These are phyloP conservation scores for Berkeleyomyces basicola DNA, from an alignment of 2,329 filamentous ascomycete genomes.

Conservation along the genomic window DNA sequence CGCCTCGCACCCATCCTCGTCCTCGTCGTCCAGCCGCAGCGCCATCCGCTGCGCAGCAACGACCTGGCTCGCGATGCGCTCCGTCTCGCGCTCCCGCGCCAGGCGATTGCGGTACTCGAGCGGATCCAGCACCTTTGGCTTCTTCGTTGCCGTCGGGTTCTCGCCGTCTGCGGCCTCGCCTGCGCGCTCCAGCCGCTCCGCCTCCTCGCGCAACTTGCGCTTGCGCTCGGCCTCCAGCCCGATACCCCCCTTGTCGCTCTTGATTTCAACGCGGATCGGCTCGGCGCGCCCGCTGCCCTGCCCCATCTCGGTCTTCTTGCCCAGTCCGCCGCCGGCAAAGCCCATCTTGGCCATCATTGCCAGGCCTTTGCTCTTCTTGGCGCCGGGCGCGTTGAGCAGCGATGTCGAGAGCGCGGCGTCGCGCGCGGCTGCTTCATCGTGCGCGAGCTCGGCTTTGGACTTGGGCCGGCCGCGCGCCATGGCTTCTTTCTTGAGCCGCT, in stretches of 20 bases:
- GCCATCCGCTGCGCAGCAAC: constrained; percentile 68
- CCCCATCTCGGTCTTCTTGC: constrained; percentile 32
- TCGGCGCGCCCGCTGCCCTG: constrained; percentile 27
- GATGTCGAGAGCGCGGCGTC: constrained; percentile 64
- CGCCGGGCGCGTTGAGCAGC: constrained; percentile 40
- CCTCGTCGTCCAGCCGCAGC: constrained; percentile 54
- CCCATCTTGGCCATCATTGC: constrained; percentile 97
- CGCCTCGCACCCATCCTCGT: constrained; percentile 10
- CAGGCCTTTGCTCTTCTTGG: constrained; percentile 64
- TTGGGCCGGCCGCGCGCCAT: constrained; percentile 51
- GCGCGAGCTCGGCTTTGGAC: constrained; percentile 71
- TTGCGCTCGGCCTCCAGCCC: constrained; percentile 74
- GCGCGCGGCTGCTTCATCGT: constrained; percentile 52
- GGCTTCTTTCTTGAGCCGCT: constrained; percentile 42
- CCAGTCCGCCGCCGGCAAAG: constrained; percentile 64
- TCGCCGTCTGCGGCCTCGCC: constrained; percentile 42
- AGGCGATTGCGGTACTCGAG: constrained; percentile 59
- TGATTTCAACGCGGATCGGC: constrained; percentile 60
- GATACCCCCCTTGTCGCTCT: constrained; percentile 68
- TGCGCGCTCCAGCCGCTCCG: constrained; percentile 24
- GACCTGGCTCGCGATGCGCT: constrained; percentile 50
- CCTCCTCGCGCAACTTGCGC: constrained; percentile 44
- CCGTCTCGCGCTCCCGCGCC: constrained; percentile 51
- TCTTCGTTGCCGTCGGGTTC: too few relatives aligned
- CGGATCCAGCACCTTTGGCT: constrained; percentile 31